Conservation (phyloP, 345 rosid species). For the Eucalyptus pauciflora region DNA sequence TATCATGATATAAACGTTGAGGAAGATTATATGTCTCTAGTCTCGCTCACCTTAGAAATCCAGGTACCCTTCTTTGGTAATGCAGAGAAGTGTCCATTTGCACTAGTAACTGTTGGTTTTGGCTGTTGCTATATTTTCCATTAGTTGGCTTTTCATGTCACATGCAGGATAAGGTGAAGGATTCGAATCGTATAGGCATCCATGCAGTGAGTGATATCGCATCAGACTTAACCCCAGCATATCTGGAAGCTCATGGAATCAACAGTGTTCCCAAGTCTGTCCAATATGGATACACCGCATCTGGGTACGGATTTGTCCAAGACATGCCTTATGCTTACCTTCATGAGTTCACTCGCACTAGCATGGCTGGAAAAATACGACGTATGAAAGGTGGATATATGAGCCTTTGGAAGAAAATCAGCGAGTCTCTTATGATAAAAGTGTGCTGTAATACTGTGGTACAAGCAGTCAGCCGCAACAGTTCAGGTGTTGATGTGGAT, state of each 20-base stretch:
- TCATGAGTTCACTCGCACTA: conserved; percentile 64
- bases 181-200: conserved; percentile 35
- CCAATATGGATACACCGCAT: conserved; percentile 65
- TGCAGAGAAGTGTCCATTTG: neutral
- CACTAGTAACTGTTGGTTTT: neutral
- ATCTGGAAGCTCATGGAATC: conserved; percentile 30
- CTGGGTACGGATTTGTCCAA: conserved; percentile 57
- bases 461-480: conserved; percentile 18
- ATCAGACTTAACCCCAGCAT: conserved; percentile 39
- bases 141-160: neutral
- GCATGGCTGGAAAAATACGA: conserved; percentile 65
- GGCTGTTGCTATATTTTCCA: neutral
- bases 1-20: too few relatives aligned
- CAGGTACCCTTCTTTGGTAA: conserved; percentile 19
- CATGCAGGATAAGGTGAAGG: conserved; percentile 43
- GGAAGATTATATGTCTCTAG: neutral
- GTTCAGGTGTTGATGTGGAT: conserved; percentile 18
- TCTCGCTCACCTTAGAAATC: conserved; percentile 45
- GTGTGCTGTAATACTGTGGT: conserved; percentile 35
- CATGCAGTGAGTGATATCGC: conserved; percentile 51
- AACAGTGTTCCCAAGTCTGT: conserved; percentile 42
- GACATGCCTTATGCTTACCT: conserved; percentile 68
- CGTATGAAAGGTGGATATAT: conserved; percentile 54
- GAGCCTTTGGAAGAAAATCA: conserved; percentile 43
- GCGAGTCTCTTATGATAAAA: conserved; percentile 22